phyloP scores from a whole-genome alignment of 345 rosid species.

The Aquilaria malaccensis region DNA sequence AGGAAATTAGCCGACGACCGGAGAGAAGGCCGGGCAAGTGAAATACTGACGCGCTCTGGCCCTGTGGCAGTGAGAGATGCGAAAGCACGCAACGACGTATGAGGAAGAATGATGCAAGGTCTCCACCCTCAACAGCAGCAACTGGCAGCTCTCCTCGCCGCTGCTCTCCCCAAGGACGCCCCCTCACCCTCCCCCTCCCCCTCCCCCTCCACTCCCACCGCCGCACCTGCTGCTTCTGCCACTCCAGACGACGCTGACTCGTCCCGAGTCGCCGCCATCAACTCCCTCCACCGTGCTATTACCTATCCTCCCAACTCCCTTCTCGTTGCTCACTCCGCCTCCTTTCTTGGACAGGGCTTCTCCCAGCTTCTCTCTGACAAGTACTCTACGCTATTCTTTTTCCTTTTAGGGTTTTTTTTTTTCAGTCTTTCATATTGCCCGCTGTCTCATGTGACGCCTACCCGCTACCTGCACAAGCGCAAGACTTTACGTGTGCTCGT shows the following conservation, averaged over 20 bases:
- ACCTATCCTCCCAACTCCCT: slow-evolving; percentile 77
- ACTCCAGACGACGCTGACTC: slow-evolving; percentile 45
- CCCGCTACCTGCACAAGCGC: too few relatives aligned
- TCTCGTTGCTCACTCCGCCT: slow-evolving; percentile 77
- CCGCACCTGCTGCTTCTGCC: slow-evolving; percentile 7
- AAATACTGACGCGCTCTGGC: too few relatives aligned
- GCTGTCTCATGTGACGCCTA: too few relatives aligned
- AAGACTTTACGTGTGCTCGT: background rate
- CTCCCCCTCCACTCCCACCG: slow-evolving; percentile 12
- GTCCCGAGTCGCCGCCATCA: slow-evolving; percentile 58
- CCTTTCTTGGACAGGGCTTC: slow-evolving; percentile 76
- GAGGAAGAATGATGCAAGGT: slow-evolving; percentile 49
- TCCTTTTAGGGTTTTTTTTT: background rate
- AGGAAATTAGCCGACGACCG: background rate
- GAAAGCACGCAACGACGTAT: slow-evolving; percentile 19
- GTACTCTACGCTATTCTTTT: slow-evolving; percentile 24
- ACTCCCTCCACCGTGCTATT: slow-evolving; percentile 80
- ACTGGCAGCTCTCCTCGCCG: slow-evolving; percentile 65
- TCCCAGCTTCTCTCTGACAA: slow-evolving; percentile 75
- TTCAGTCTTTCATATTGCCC: too few relatives aligned
- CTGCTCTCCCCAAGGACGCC: slow-evolving; percentile 59
- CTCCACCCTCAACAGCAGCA: slow-evolving; percentile 73
- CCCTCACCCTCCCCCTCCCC: slow-evolving; percentile 18
- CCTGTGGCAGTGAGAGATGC: slow-evolving; percentile 12
- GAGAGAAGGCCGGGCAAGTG: too few relatives aligned